Evolutionary conservation across 2,329 filamentous ascomycete genomes (phyloP), one percentile per base, ranked within the genome.

Genomic region (Alternaria sp.): DNA sequence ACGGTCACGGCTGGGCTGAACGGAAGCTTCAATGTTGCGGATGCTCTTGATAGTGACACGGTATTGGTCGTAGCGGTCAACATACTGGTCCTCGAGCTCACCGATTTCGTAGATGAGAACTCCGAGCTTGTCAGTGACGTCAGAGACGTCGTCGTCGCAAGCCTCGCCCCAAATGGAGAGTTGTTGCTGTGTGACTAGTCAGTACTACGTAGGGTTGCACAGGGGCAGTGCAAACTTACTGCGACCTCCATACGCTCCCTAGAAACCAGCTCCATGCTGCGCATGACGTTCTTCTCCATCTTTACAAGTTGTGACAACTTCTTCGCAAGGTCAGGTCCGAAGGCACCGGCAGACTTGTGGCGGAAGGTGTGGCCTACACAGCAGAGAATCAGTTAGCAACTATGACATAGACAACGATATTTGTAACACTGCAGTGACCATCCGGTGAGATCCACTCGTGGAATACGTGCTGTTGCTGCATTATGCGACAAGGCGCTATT

Each of bases 281-380:
- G 93, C 95, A 99, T 99, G 58, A 97, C 92, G 78, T 99, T 98
- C 89, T 99, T 99, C 84, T 99, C 95, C 95, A 99, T 99, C 88
- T 99, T 99, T 66, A 99, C 95, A 54, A 99, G 88, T 83, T 96
- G 92, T 41, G 94, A 93, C 64, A 99, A 89, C 87, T 99, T 99
- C 87, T 97, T 97, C 60, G 95, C 91, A 60, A 99, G 89, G 75
- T 99, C 95, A 59, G 94, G 88, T 36, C 88, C 88, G 74, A 93
- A 93, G 71, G 91, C 89, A 69, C 91, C 91, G 65, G 91, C 90
- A 43, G 89, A 86, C 75, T 90, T 90, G 76, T 88, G 87, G 72
- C 91, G 87, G 78, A 93, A 87, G 42, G 85, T 87, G 84, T 91
- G 87, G 76, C 89, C 89, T 89, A 73, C 39, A 61, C 48, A 34